Conservation (phyloP, 2,329 filamentous ascomycete species). For the Epichloe uncinata region DNA sequence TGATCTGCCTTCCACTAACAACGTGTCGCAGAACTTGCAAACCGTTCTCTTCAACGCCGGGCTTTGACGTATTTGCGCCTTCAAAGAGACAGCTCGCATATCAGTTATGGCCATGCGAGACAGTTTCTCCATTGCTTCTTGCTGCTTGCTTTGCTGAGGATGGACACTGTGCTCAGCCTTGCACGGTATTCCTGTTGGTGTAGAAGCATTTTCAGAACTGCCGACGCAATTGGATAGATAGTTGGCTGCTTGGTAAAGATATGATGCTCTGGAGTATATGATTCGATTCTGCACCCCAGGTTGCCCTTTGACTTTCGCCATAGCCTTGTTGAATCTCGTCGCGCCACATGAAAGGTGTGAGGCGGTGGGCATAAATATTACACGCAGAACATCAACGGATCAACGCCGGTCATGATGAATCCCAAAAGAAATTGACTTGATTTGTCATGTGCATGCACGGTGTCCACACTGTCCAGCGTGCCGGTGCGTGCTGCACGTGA, state of each 20-base stretch:
- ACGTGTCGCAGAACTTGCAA: constrained; percentile 73
- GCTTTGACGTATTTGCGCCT: constrained; percentile 64
- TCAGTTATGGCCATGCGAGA: constrained; percentile 53
- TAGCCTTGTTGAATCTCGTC: constrained; percentile 19
- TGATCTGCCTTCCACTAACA: constrained; percentile 57
- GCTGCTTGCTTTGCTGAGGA: constrained; percentile 5
- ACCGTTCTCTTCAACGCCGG: constrained; percentile 61
- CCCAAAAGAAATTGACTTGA: too few species aligned
- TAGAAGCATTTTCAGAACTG: constrained; percentile 5
- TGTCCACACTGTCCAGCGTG: not conserved
- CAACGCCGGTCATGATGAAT: too few species aligned
- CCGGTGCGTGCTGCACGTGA: constrained; percentile 10
- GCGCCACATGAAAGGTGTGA: not conserved
- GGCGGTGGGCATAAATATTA: too few species aligned
- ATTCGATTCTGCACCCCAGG: constrained; percentile 56
- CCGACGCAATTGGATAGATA: constrained; percentile 36
- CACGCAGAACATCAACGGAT: too few species aligned
- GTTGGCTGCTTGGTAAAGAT: constrained; percentile 69
- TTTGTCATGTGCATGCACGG: not conserved
- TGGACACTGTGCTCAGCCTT: constrained; percentile 9
- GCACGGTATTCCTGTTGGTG: constrained; percentile 3
- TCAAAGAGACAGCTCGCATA: constrained; percentile 61
- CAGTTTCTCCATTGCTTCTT: constrained; percentile 25
- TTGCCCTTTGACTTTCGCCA: constrained; percentile 49
- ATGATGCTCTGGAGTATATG: constrained; percentile 65